Base-by-base conservation (phyloP, 2,329 filamentous ascomycete genomes). In the Exophiala lecanii-corni region DNA sequence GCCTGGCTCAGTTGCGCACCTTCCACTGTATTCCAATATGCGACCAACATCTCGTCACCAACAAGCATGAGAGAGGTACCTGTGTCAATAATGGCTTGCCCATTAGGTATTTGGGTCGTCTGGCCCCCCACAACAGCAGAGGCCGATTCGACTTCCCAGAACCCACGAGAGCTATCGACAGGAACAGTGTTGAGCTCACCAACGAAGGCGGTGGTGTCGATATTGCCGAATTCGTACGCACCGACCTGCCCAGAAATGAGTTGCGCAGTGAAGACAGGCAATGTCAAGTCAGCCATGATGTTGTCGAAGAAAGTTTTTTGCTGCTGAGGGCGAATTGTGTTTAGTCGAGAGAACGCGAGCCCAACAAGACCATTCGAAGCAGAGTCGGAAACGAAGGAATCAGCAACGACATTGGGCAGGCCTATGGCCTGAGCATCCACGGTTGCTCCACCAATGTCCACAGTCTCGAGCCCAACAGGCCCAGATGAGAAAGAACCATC, bases 251-350 rank as follows among this genome's bases (percentile, higher is more conserved):
- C 70, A 51, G 76, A 72, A 57, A 78, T 76, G 33, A 91, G 70
- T 47, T 83, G 75, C 17, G 81, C 83, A 0, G 84, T 86, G 65
- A 89, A 84, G 30, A 89, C 66, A 0, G 83, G 82, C 62, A 76
- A 65, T 18, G 76, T 72, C 17, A 88, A 75, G 13, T 68, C 62
- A n/a, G 62, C 51, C 62, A 76, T 75, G 53, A 84, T 68, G 59
- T 84, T 87, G 57, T 85, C 81, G 59, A 87, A 86, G 62, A 86
- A 88, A 9, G 83, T 87, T 64, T 80, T 81, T 53, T 84, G 80
- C 50, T 71, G 66, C 12, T 70, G 65, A 1, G 82, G 82, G 58
- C 72, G 59, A 46, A 85, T 75, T 2, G 77, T 81, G 63, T 85
- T 86, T 60, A 84, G 71, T 28, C 63, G 70, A 43, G 74, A 76